Evolutionary conservation across 2,329 filamentous ascomycete species (phyloP), one percentile per base, ranked within the genome.

Genomic region (Alternaria postmessia): DNA sequence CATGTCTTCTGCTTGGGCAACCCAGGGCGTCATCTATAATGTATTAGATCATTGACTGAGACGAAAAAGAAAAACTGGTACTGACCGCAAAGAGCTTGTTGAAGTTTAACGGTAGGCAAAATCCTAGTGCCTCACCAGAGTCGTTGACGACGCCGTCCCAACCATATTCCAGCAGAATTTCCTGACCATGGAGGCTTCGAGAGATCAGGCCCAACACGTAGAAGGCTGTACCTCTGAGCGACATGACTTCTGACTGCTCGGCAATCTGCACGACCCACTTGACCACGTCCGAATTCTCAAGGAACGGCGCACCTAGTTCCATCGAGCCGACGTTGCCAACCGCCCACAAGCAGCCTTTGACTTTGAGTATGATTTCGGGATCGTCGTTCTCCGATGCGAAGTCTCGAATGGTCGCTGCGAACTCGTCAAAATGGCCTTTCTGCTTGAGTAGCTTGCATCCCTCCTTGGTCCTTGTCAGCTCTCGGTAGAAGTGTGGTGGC

Each of bases 281-380:
- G 18, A 98, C 93, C 38, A 98, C 93, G 66, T 97, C 92, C 38
- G 89, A 92, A 57, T 91, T 89, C 78, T 97, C 95, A 4, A 99
- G 84, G 76, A 99, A 99, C 0, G 93, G 93, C 1, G 94, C 94
- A 1, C 95, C 95, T 2, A 97, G 88, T 71, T 98, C 94, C 94
- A 99, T 98, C 0, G 94, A 97, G 0, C 95, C 95, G 38, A 99
- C 94, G 70, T 99, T 99, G 24, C 95, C 95, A 1, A 99, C 93
- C 0, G 95, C 95, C 95, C 95, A 99, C 48, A 99, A 84, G 75
- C 93, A 97, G 7, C 94, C 95, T 78, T 99, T 99, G 66, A 98
- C 93, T 76, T 97, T 98, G 59, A 93, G 88, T 44, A 98, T 89
- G 24, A 90, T 86, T 78, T 99, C 95, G 0, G 86, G 77, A 70